Base-by-base conservation (phyloP, 805 yeast genomes). In the Hyphopichia homilentoma region DNA sequence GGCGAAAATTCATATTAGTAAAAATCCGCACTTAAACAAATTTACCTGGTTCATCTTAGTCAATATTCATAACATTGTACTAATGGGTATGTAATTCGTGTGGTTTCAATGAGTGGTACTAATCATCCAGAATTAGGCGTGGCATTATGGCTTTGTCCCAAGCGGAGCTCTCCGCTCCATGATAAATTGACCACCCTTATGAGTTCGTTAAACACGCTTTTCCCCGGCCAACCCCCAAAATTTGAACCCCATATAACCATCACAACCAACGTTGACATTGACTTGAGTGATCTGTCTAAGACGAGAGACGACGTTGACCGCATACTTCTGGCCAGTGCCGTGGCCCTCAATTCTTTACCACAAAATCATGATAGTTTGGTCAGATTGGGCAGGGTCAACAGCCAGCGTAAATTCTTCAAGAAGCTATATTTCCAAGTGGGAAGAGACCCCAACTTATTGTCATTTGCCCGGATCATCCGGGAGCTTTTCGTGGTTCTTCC, bases 161-260 rank as follows among this genome's bases (percentile, higher is more conserved):
- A 65, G 33, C 62, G 61, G 13, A 72, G 70, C 28, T 57, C 80
- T 4, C 68, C 70, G 21, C 59, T 80, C 15, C 54, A 73, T 45
- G 84, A 79, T 30, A 74, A 76, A 29, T 54, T 84, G 15, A 59
- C 63, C 9, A 73, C 82, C 13, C 61, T 81, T 22, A 79, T 81
- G 54, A 61, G 71, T n/a, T 79, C 87, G 7, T 54, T 84, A 21
- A 74, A 72, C 26, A 80, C 89, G 1, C 59, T 83, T n/a, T 82
- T 84, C 47, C 83, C 84, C 7, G 81, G 78, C 32, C 69, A 55
- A 34, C 78, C 87, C 1, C 82, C 83, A 2, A 52, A 48, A 19
- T 79, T 84, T 45, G 83, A 76, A 40, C 95, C 95, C 3, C 95
- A 84, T 50, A 68, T 85, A 21, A 85, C 95, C 2, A 67, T 84